Evolutionary conservation across 805 yeast genomes (phyloP), one percentile per base, ranked within the genome.

Genomic region (Schwanniomyces pseudopolymorphus): DNA sequence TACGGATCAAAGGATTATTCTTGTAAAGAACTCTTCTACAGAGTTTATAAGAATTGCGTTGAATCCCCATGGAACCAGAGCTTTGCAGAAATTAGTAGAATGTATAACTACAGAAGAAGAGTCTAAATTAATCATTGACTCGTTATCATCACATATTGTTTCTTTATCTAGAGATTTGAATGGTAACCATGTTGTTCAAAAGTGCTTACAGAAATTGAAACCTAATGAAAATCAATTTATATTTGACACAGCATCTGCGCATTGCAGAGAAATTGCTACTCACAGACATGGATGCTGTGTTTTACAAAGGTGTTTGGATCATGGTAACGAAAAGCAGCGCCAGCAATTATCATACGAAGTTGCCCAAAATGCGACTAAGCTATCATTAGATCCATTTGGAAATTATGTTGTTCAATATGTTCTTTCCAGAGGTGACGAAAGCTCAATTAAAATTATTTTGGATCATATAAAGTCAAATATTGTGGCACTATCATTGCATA

Each of bases 271-370:
- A 47, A 89, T 94, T 46, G 96, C 97, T 4, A 89, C 95, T 40
- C 98, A 94, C 61, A 81, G 97, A 60, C 98, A 94, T 61, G 99
- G 98, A 5, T 94, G 99, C 70, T 92, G 98, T 67, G 98, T 92
- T 21, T 74, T 92, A 47, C 99, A 92, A 69, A 80, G 98, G 57
- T 91, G 98, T 66, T 78, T 94, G 56, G 98, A 94, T 66, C 88
- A 86, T 65, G 97, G 98, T 3, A 79, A 83, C 19, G 68, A 69
- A 3, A 74, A 68, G 33, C 97, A 94, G 66, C 78, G 89, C 46
- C 74, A 75, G 52, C 81, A 79, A 49, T 74, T 94, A 45, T 83
- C 89, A 20, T 62, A 75, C 22, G 80, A 79, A 51, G 84, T 92
- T 39, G 87, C 94, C 17, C 75, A 75, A 43, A 75, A 84, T 58